Conservation (phyloP, 495 filamentous ascomycete genomes). For the Neurospora sp. region DNA sequence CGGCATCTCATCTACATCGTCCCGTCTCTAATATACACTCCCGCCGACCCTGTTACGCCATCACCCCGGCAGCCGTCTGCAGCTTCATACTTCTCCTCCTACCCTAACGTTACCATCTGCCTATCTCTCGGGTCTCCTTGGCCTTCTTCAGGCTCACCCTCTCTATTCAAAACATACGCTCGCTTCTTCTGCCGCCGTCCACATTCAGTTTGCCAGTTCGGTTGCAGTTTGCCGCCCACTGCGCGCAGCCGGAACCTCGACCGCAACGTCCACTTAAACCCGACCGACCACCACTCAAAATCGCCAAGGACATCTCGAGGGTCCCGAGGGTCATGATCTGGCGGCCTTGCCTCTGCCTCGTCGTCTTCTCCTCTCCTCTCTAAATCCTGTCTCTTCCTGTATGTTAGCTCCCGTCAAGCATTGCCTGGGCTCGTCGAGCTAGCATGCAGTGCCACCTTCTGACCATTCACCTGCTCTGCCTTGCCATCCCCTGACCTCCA, state of each 20-base stretch:
- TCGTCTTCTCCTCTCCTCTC: constrained; percentile 1
- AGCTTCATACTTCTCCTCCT: neutral
- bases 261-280: neutral
- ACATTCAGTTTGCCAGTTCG: neutral
- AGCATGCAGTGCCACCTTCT: constrained; percentile 5
- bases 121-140: neutral
- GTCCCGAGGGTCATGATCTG: constrained; percentile 17
- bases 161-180: neutral
- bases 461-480: neutral
- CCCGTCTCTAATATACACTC: neutral
- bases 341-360: constrained; percentile 10
- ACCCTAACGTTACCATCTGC: neutral
- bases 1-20: neutral
- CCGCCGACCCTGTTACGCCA: neutral
- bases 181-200: neutral
- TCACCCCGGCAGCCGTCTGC: neutral
- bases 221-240: constrained; percentile 18
- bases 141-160: neutral
- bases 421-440: constrained; percentile 1
- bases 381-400: constrained; percentile 5
- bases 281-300: neutral
- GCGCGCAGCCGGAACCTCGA: constrained; percentile 3
- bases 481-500: neutral
- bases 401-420: constrained; percentile 6
- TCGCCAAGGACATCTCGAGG: neutral